These are phyloP conservation scores for Lodderomyces beijingensis DNA, from an alignment of 1,139 yeast species.

Conservation along the genomic window DNA sequence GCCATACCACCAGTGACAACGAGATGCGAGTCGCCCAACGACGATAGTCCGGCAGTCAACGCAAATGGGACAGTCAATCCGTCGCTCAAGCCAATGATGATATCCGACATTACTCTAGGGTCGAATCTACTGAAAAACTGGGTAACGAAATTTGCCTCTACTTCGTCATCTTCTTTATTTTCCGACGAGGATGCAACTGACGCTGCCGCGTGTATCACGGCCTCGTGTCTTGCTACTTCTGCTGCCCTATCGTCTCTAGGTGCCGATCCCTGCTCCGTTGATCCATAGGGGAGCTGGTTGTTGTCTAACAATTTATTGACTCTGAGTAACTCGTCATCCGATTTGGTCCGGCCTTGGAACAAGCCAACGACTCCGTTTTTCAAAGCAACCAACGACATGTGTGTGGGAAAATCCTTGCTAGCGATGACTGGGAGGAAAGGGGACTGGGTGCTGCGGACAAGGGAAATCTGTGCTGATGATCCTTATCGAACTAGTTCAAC, in stretches of 20 bases:
- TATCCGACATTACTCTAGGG: conserved; percentile 78
- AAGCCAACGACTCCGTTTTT: conserved; percentile 33
- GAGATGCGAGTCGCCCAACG: conserved; percentile 67
- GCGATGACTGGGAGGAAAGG: conserved; percentile 1
- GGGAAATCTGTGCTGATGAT: background rate
- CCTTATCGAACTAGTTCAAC: background rate
- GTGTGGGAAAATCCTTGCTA: too few relatives aligned
- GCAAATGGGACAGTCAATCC: conserved; percentile 86
- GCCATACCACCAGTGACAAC: conserved; percentile 87
- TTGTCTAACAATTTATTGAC: conserved; percentile 33
- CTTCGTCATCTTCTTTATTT: conserved; percentile 20
- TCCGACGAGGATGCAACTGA: conserved; percentile 15
- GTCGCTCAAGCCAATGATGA: conserved; percentile 74
- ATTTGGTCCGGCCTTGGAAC: conserved; percentile 17
- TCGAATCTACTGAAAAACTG: conserved; percentile 45
- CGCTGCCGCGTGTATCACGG: conserved; percentile 24
- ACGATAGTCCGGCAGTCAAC: conserved; percentile 74
- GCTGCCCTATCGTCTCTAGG: conserved; percentile 28
- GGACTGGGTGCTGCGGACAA: too few relatives aligned
- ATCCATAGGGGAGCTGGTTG: conserved; percentile 36
- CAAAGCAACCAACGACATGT: conserved; percentile 37
- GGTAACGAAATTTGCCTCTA: conserved; percentile 16
- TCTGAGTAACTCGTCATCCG: conserved; percentile 31
- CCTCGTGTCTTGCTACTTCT: conserved; percentile 37
- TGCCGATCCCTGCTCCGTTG: conserved; percentile 19